Conservation (phyloP, 2,329 filamentous ascomycete species). For the Trichoderma koningii region DNA sequence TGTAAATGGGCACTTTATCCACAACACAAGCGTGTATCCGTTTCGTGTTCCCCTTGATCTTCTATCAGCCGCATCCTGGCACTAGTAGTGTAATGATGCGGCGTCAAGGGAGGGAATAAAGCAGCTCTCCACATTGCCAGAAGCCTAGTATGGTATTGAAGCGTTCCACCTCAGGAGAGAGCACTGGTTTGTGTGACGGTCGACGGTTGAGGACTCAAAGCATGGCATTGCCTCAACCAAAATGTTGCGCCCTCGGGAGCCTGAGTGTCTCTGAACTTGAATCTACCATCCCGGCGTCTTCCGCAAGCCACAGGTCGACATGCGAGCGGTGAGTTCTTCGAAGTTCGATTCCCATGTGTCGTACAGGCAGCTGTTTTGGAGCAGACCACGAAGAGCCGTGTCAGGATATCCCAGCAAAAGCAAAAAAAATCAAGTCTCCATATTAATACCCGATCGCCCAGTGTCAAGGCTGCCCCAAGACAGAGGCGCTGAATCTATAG, state of each 20-base stretch:
- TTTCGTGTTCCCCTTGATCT: not conserved
- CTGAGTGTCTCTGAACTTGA: not conserved
- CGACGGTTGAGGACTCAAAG: not conserved
- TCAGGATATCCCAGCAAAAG: slow-evolving; percentile 24
- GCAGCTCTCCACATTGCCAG: not conserved
- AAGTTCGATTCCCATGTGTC: not conserved
- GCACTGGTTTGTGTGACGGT: not conserved
- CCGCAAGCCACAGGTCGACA: slow-evolving; percentile 20
- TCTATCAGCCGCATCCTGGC: not conserved
- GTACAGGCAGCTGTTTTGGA: slow-evolving; percentile 1
- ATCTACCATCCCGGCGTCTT: not conserved
- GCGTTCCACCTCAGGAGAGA: not conserved
- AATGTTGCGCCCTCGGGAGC: not conserved
- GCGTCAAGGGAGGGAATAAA: not conserved
- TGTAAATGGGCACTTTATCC: not conserved
- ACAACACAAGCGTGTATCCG: not conserved
- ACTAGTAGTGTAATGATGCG: not conserved
- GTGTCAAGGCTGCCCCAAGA: slow-evolving; percentile 26
- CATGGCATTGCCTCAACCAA: not conserved
- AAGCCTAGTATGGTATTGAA: not conserved
- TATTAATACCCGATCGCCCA: slow-evolving; percentile 21
- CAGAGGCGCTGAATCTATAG: slow-evolving; percentile 22
- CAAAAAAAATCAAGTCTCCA: slow-evolving; percentile 15
- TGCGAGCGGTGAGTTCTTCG: slow-evolving; percentile 13
- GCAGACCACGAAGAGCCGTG: not conserved